phyloP scores from a whole-genome alignment of 495 filamentous ascomycete genomes.

The Penicillium herquei region DNA sequence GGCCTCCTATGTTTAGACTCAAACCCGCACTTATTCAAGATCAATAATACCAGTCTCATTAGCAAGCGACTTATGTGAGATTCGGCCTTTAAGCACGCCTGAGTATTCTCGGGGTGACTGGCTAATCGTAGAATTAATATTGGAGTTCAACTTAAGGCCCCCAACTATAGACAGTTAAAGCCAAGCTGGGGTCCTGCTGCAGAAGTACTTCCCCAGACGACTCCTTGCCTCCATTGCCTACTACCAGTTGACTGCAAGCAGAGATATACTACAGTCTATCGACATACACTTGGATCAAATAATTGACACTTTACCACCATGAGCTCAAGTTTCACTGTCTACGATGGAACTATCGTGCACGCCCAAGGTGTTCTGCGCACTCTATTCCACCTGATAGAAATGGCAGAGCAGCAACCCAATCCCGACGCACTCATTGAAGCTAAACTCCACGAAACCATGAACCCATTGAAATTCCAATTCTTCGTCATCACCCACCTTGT shows the following conservation, averaged over 20 bases:
- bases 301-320: slow-evolving; percentile 6
- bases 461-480: slow-evolving; percentile 44
- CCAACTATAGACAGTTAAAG: too few species aligned
- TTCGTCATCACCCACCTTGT: slow-evolving; percentile 29
- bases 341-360: slow-evolving; percentile 31
- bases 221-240: too few species aligned
- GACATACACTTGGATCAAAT: neutral
- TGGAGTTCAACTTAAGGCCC: too few species aligned
- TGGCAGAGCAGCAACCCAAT: slow-evolving; percentile 21
- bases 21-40: neutral
- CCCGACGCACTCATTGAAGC: slow-evolving; percentile 16
- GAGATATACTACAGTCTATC: neutral
- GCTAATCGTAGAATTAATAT: too few species aligned
- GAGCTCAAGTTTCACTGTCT: slow-evolving; percentile 15
- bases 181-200: too few species aligned
- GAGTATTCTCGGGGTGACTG: too few species aligned
- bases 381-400: slow-evolving; percentile 22
- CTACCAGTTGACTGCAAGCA: too few species aligned
- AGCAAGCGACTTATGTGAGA: neutral
- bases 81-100: neutral
- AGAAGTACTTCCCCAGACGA: too few species aligned
- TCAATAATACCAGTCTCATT: neutral
- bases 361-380: slow-evolving; percentile 19
- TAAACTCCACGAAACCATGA: slow-evolving; percentile 43
- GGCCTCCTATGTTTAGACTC: too few species aligned